A percentile compares a stretch with the other conserved stretches of the same genome.
Conservation (phyloP, 73 alveolate genomes). For the Effrenium voratum region DNA sequence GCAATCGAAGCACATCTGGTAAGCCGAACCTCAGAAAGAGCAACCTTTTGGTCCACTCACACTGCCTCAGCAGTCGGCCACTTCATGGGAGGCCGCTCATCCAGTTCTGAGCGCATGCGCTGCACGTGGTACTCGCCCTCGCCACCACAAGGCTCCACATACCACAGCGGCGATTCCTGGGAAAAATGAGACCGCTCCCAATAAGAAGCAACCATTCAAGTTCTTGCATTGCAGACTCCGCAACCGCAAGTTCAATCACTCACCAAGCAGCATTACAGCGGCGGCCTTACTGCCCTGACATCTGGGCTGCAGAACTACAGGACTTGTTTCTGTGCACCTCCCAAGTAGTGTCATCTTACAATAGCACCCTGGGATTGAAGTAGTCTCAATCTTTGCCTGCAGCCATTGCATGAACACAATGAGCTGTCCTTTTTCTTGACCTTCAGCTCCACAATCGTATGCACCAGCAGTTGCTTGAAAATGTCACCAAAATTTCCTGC, state of each 20-base stretch:
- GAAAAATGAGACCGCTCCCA: too few relatives aligned
- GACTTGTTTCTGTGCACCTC: too few relatives aligned
- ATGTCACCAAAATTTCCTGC: conserved; percentile 92
- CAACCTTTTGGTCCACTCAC: too few relatives aligned
- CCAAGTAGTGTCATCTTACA: too few relatives aligned
- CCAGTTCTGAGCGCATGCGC: conserved; percentile 56
- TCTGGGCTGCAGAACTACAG: too few relatives aligned
- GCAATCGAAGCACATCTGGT: background rate
- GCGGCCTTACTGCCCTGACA: too few relatives aligned
- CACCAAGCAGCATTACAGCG: too few relatives aligned
- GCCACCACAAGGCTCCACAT: conserved; percentile 93
- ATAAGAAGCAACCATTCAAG: too few relatives aligned
- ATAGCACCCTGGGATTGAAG: too few relatives aligned
- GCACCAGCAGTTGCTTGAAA: conserved; percentile 84
- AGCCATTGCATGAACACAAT: background rate
- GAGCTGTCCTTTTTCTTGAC: conserved; percentile 33
- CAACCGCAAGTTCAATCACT: too few relatives aligned
- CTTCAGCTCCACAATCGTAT: conserved; percentile 70
- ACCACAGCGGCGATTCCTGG: conserved; percentile 79
- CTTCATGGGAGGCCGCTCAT: conserved; percentile 50
- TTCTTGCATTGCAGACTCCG: too few relatives aligned
- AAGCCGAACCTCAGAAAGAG: background rate
- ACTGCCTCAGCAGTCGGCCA: conserved; percentile 83
- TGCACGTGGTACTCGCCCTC: conserved; percentile 89
- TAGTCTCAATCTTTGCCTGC: background rate